Conservation (phyloP, 257 asterid genomes). For the Ilex aquifolium region DNA sequence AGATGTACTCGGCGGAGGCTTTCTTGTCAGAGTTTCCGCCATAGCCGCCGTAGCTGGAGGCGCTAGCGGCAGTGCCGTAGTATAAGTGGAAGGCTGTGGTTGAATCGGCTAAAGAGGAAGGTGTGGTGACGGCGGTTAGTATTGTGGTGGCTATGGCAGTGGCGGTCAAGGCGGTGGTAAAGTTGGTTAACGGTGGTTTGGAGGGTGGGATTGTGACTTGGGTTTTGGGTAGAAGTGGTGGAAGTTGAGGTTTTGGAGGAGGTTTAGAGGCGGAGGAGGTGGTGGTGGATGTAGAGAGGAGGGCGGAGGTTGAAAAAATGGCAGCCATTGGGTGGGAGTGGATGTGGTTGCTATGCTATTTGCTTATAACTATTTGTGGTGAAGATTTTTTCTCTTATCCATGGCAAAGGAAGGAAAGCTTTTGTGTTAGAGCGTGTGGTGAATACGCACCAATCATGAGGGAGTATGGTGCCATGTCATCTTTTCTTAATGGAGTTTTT, state of each 20-base stretch:
- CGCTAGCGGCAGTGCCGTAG: slow-evolving; percentile 97
- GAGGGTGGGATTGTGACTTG: slow-evolving; percentile 34
- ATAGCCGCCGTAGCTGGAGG: slow-evolving; percentile 87
- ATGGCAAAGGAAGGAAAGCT: background rate
- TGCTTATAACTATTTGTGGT: slow-evolving; percentile 5
- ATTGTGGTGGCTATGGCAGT: slow-evolving; percentile 66
- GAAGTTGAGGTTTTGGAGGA: slow-evolving; percentile 30
- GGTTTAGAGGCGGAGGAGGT: slow-evolving; percentile 31
- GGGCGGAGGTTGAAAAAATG: slow-evolving; percentile 65
- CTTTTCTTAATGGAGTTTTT: too few relatives aligned
- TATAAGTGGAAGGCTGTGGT: slow-evolving; percentile 40
- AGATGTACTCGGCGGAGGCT: slow-evolving; percentile 83
- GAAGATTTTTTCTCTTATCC: slow-evolving; percentile 32
- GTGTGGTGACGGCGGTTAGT: slow-evolving; percentile 43
- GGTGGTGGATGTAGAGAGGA: slow-evolving; percentile 38
- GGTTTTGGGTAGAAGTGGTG: slow-evolving; percentile 30
- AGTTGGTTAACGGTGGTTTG: slow-evolving; percentile 28
- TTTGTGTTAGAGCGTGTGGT: background rate
- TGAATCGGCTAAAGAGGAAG: slow-evolving; percentile 48
- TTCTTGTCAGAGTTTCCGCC: slow-evolving; percentile 93
- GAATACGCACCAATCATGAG: slow-evolving; percentile 15
- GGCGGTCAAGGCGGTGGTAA: slow-evolving; percentile 57
- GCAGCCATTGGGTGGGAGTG: slow-evolving; percentile 61
- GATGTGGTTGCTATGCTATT: slow-evolving; percentile 20
- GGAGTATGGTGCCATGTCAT: slow-evolving; percentile 13